These are phyloP conservation scores for Teunomyces cretensis DNA, from an alignment of 805 yeast genomes.

Conservation along the genomic window DNA sequence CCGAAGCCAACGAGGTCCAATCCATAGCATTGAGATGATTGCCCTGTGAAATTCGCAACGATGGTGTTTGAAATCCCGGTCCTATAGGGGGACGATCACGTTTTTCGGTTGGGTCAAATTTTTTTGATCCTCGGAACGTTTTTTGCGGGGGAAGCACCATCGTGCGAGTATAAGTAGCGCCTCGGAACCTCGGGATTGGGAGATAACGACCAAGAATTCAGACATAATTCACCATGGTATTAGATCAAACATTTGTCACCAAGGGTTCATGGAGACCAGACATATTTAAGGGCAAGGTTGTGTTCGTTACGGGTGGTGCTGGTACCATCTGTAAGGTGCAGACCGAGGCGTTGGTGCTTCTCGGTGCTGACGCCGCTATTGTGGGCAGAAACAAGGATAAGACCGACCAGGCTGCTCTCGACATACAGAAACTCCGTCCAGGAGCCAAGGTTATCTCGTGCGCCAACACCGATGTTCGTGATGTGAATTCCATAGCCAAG, in stretches of 20 bases:
- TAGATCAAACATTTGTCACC: slow-evolving; percentile 19
- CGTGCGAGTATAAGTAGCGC: background rate
- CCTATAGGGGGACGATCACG: background rate
- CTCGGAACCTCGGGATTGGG: background rate
- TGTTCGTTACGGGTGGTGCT: slow-evolving; percentile 31
- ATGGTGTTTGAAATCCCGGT: too few species aligned
- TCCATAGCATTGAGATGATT: background rate
- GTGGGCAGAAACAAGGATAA: slow-evolving; percentile 26
- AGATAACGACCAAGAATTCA: background rate
- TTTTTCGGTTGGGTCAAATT: background rate
- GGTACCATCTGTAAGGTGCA: slow-evolving; percentile 30
- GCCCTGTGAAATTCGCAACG: too few species aligned
- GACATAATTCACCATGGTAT: slow-evolving; percentile 1
- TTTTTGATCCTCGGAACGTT: slow-evolving; percentile 1
- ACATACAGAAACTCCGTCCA: slow-evolving; percentile 20
- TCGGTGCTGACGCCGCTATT: slow-evolving; percentile 30
- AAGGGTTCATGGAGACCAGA: slow-evolving; percentile 24
- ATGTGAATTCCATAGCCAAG: slow-evolving; percentile 20
- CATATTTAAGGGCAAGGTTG: slow-evolving; percentile 29
- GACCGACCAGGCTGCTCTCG: slow-evolving; percentile 23
- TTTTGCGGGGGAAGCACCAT: background rate
- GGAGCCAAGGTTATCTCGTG: slow-evolving; percentile 26
- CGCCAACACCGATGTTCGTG: slow-evolving; percentile 23
- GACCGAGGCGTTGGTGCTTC: slow-evolving; percentile 27
- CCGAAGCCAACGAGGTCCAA: background rate